Evolutionary conservation across 495 filamentous ascomycete genomes (phyloP), one percentile per base, ranked within the genome.

Genomic region (Trichoderma reesei): DNA sequence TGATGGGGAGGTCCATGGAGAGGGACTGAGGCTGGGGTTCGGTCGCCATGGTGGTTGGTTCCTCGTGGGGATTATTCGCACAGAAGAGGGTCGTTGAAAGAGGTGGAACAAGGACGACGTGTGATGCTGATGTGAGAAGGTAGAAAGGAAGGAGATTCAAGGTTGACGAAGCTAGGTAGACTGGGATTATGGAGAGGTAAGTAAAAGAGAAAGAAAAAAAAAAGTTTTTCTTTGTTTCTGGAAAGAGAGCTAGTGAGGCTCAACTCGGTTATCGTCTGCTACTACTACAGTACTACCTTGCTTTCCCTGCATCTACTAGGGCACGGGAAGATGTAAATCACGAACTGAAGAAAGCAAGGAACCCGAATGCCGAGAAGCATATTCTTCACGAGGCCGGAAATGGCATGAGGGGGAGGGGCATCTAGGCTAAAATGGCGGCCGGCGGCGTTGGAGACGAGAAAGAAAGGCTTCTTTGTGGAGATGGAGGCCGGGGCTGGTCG

Each of bases 1-100:
- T 74, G 67, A 81, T 67, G n/a, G 79, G 79, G 59, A 82, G 75
- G 68, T 82, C 77, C 79, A 82, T 82, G 16, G 78, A 68, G 9
- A 72, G 69, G 56, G 72, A 69, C 26, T 10, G 26, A 14, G 20
- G 9, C 20, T 56, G 51, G 26, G 51, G 14, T 34, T 56, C 51
- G 51, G 51, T 10, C n/a, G 36, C 36, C 59, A 61, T 61, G 59
- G 36, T 61, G 59, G 26, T 26, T 26, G 26, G 26, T 26, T 26
- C 1, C 1, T 26, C 26, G 26, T 26, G 59, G 36, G 36, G 14
- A 10, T n/a, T 41, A 26, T 18, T 38, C 5, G 36, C 20, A 11
- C 4, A 36, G 37, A 39, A 60, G 56, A 36, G 8, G 54, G n/a
- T 36, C 3, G 8, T 14, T 2, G 18, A 2, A 60, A 6, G 18